A percentile compares a stretch with the other conserved stretches of the same genome.
phyloP scores from a whole-genome alignment of 2,329 filamentous ascomycete species.

The Fusarium dimerum region DNA sequence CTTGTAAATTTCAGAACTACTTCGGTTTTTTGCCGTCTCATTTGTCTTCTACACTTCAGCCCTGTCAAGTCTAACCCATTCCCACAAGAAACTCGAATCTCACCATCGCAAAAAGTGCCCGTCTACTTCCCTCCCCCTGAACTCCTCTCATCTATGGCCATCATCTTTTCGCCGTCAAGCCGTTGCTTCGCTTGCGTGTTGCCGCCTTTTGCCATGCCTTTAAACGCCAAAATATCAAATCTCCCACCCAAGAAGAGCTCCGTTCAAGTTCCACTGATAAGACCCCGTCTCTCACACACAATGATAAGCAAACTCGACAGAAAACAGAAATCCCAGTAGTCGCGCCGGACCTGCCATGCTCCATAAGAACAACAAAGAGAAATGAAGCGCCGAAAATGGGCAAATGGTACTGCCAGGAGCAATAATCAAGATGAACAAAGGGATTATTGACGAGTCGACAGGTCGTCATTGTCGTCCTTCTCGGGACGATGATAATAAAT shows the following conservation, averaged over 20 bases:
- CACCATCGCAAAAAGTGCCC: too few species aligned
- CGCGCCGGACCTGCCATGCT: conserved; percentile 18
- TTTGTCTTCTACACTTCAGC: too few species aligned
- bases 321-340: conserved; percentile 11
- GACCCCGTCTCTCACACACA: conserved; percentile 27
- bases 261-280: conserved; percentile 4
- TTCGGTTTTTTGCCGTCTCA: too few species aligned
- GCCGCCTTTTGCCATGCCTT: conserved; percentile 10
- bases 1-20: too few species aligned
- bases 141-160: conserved; percentile 5
- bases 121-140: conserved; percentile 7
- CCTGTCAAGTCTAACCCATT: too few species aligned
- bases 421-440: neutral
- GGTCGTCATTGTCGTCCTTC: too few species aligned
- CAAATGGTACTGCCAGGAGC: conserved; percentile 2
- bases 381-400: conserved; percentile 14
- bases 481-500: too few species aligned
- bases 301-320: conserved; percentile 8
- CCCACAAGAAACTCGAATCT: too few species aligned
- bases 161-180: neutral
- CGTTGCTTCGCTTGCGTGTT: neutral
- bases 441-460: too few species aligned
- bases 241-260: conserved; percentile 6
- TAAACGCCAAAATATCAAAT: conserved; percentile 16
- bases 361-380: conserved; percentile 10